These are phyloP conservation scores for Anisodus tanguticus DNA, from an alignment of 257 asterid genomes.

Conservation along the genomic window DNA sequence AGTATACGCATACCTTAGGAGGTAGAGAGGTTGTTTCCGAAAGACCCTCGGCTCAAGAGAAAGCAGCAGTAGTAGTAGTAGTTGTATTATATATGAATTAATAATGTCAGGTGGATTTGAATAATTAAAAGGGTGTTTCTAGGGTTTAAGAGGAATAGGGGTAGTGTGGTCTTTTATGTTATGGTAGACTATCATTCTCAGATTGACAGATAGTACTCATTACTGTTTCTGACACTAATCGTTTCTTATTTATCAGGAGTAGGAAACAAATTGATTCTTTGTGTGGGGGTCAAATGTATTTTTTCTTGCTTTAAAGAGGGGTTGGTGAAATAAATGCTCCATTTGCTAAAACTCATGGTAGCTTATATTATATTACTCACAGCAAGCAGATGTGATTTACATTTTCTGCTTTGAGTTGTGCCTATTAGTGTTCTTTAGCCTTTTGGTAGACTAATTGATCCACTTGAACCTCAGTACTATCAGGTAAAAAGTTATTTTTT, in stretches of 20 bases:
- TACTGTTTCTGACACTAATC: conserved; percentile 47
- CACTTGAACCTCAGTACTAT: neutral
- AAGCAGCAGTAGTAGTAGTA: too few species aligned
- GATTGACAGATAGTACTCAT: conserved; percentile 37
- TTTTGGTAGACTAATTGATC: conserved; percentile 9
- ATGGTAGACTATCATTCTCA: conserved; percentile 18
- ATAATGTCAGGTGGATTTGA: neutral
- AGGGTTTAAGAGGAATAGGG: conserved; percentile 41
- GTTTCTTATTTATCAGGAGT: conserved; percentile 49
- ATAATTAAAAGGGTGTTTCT: conserved; percentile 16
- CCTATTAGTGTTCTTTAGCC: conserved; percentile 30
- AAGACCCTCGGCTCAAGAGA: too few species aligned
- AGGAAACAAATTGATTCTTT: conserved; percentile 53
- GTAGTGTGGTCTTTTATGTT: conserved; percentile 50
- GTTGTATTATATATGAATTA: neutral
- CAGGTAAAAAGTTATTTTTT: neutral
- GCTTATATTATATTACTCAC: conserved; percentile 24
- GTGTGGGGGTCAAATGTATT: conserved; percentile 47
- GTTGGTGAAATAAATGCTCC: conserved; percentile 50
- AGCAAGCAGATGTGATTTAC: conserved; percentile 20
- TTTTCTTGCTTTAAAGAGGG: conserved; percentile 42
- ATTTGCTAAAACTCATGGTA: conserved; percentile 37
- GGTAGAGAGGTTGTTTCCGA: too few species aligned
- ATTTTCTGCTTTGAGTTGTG: conserved; percentile 18
- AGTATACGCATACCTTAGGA: too few species aligned